Evolutionary conservation across 352 stramenopile genomes (phyloP), one percentile per base, ranked within the genome.

Genomic region (Sclerospora graminicola): DNA sequence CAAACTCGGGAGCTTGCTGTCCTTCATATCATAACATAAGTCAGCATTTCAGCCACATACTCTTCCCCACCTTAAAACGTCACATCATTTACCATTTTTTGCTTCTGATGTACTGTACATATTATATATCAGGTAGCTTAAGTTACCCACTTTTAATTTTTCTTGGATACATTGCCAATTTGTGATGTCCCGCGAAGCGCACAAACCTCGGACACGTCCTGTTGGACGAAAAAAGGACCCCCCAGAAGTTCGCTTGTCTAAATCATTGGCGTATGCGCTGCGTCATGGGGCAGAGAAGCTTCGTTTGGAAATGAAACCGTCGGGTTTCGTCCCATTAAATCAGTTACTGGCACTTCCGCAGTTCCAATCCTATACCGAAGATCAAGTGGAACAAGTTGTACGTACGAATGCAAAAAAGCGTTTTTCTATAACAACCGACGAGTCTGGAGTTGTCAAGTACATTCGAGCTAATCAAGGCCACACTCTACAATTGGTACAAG

Each of bases 391-490:
- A 26, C 47, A 75, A 15, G 61, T 88, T 13, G 78, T 92, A 27
- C 66, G 53, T 9, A 74, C 54, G 4, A 81, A 84, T 47, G 54
- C 54, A 13, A 92, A 92, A 55, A 83, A 87, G 58, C 62, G 81
- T 1, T 92, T 87, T 51, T 58, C 63, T 15, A 56, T 92, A 41
- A 80, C 63, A 9, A 80, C 62, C 0, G 70, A 85, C 43, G 66
- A 60, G 20, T 50, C 36, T 1, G 66, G 63, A 9, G 5, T 29
- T 0, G 27, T 57, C 5, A 65, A 69, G 35, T 87, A 66, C 46
- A 89, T 92, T 43, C 81, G 81, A 38, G 81, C 81, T 7, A 90
- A 89, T 52, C 81, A 92, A 43, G 81, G 81, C 4, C 81, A 92
- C 54, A 79, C 74, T 8, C 45, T 92, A 18, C 40, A 67, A 45